phyloP scores from a whole-genome alignment of 2,329 filamentous ascomycete genomes.

The Talaromyces sp. region DNA sequence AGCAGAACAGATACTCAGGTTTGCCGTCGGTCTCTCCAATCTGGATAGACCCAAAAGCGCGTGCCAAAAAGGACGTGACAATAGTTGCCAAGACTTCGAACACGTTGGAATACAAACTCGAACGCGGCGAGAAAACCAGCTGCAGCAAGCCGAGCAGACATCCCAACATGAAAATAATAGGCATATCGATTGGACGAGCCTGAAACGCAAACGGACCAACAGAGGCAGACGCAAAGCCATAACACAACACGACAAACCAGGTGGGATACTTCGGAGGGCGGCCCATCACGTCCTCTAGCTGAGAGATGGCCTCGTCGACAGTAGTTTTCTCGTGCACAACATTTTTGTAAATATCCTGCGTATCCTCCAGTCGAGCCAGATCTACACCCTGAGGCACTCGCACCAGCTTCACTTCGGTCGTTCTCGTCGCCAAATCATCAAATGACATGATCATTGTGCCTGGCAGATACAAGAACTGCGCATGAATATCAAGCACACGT shows the following conservation, averaged over 20 bases:
- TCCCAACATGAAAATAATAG: constrained; percentile 69
- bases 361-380: constrained; percentile 37
- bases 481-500: constrained; percentile 80
- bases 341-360: constrained; percentile 44
- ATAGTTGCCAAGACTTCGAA: constrained; percentile 61
- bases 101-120: constrained; percentile 60
- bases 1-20: constrained; percentile 54
- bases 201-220: constrained; percentile 78
- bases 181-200: constrained; percentile 70
- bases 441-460: constrained; percentile 95
- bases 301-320: constrained; percentile 39
- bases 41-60: constrained; percentile 62
- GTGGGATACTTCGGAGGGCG: constrained; percentile 50
- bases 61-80: constrained; percentile 61
- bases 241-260: constrained; percentile 56
- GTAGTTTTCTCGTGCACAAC: constrained; percentile 42
- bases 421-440: constrained; percentile 47
- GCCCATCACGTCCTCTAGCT: constrained; percentile 50
- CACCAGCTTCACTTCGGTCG: constrained; percentile 42
- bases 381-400: constrained; percentile 38
- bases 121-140: constrained; percentile 66
- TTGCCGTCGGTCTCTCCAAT: constrained; percentile 32
- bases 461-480: constrained; percentile 83
- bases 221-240: constrained; percentile 67
- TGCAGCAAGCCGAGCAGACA: constrained; percentile 69